Conservation (phyloP, 1,139 yeast species). For the Candida mesenterica region DNA sequence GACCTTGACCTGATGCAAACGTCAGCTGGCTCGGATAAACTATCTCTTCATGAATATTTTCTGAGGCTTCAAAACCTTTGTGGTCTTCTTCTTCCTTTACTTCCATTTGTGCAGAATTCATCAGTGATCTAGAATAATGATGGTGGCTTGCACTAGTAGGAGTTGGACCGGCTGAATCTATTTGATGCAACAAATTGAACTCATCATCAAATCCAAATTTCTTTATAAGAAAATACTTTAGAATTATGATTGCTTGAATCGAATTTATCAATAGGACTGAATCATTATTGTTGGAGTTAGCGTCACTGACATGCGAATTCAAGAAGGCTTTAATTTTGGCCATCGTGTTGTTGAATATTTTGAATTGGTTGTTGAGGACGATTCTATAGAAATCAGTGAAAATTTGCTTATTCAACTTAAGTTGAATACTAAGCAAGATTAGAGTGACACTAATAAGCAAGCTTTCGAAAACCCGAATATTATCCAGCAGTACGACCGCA, state of each 20-base stretch:
- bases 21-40: constrained; percentile 7
- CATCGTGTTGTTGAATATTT: constrained; percentile 29
- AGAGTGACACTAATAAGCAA: constrained; percentile 31
- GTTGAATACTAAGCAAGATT: constrained; percentile 24
- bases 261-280: constrained; percentile 23
- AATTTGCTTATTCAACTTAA: constrained; percentile 13
- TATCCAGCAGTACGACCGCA: constrained; percentile 16
- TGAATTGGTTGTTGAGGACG: constrained; percentile 33
- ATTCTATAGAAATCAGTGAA: constrained; percentile 13
- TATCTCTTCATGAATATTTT: constrained; percentile 18
- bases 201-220: constrained; percentile 13
- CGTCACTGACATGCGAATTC: constrained; percentile 7
- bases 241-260: constrained; percentile 31
- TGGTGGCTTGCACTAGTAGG: background rate
- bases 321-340: constrained; percentile 18
- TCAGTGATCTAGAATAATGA: background rate
- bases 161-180: constrained; percentile 1
- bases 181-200: constrained; percentile 4
- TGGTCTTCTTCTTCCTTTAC: constrained; percentile 1
- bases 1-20: too few species aligned
- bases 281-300: constrained; percentile 10
- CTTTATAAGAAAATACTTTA: constrained; percentile 30
- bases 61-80: constrained; percentile 1
- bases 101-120: background rate
- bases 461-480: constrained; percentile 22